These are phyloP conservation scores for Scenedesmus sp. DNA, from an alignment of 163 green algal species.

Conservation along the genomic window DNA sequence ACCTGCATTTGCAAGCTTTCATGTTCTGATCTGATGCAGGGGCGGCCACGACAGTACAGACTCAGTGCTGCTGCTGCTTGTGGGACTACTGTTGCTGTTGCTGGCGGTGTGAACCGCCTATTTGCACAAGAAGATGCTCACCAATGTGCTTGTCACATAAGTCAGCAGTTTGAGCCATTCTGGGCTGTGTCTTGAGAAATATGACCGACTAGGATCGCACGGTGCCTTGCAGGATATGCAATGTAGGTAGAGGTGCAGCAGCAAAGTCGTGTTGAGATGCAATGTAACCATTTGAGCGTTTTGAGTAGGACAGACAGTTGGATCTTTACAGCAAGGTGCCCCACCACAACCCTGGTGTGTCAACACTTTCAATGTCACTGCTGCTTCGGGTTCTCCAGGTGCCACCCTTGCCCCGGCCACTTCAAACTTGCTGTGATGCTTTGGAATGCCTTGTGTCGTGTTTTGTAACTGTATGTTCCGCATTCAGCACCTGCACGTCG, in stretches of 20 bases:
- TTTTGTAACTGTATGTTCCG: not conserved
- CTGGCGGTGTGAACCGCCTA: not conserved
- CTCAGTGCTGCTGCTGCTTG: not conserved
- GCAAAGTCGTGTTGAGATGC: too few relatives aligned
- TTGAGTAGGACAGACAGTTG: not conserved
- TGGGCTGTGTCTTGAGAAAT: not conserved
- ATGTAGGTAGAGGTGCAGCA: not conserved
- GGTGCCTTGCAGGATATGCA: not conserved
- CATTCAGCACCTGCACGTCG: not conserved
- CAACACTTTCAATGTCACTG: not conserved
- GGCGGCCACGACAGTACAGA: not conserved
- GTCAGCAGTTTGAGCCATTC: slow-evolving; percentile 15
- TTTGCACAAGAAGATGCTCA: not conserved
- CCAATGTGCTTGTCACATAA: slow-evolving; percentile 36
- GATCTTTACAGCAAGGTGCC: not conserved
- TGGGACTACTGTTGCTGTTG: not conserved
- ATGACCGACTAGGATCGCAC: not conserved
- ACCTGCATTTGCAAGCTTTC: not conserved
- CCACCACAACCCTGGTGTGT: not conserved
- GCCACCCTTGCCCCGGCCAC: not conserved
- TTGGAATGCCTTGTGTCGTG: not conserved
- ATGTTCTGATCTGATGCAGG: not conserved
- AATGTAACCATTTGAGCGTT: not conserved
- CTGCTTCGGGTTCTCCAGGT: not conserved
- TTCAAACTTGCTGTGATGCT: not conserved